phyloP scores from a whole-genome alignment of 2,329 filamentous ascomycete species.

The Hymenotorrendiella dingleyae region DNA sequence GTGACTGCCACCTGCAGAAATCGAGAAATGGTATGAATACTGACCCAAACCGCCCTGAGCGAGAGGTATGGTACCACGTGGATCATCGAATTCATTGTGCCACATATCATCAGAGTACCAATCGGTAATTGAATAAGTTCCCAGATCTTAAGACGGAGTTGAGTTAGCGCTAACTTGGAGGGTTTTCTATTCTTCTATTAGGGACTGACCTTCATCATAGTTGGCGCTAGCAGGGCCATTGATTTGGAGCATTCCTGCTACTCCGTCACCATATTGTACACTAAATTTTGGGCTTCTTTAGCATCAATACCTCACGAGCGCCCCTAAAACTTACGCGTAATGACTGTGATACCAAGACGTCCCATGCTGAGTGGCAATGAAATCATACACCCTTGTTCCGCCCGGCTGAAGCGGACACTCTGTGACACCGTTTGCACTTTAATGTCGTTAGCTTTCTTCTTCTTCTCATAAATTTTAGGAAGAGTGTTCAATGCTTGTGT shows the following conservation, averaged over 20 bases:
- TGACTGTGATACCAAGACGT: slow-evolving; percentile 57
- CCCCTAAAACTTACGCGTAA: slow-evolving; percentile 34
- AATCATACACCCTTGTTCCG: slow-evolving; percentile 16
- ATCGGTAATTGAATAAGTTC: slow-evolving; percentile 31
- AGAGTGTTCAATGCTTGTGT: too few relatives aligned
- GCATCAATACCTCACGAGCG: not conserved
- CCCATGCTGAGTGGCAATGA: slow-evolving; percentile 34
- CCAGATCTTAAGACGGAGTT: too few relatives aligned
- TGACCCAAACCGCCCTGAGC: slow-evolving; percentile 6
- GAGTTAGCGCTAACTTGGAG: too few relatives aligned
- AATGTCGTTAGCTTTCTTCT: not conserved
- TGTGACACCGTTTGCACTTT: slow-evolving; percentile 3
- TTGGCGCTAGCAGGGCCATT: slow-evolving; percentile 50
- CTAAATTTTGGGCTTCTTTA: not conserved
- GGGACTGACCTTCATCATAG: slow-evolving; percentile 56
- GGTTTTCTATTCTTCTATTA: too few relatives aligned
- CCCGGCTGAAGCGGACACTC: slow-evolving; percentile 58
- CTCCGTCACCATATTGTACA: slow-evolving; percentile 16
- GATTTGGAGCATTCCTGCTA: slow-evolving; percentile 44
- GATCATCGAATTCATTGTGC: slow-evolving; percentile 25
- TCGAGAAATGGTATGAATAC: too few relatives aligned
- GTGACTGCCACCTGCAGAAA: too few relatives aligned
- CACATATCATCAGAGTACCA: slow-evolving; percentile 6
- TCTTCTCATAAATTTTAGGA: too few relatives aligned
- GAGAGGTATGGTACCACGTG: slow-evolving; percentile 13